A percentile compares a stretch with the other conserved stretches of the same genome.
These are phyloP conservation scores for Leccinum griseonigrum DNA, from an alignment of 1,284 basidiomycete genomes.

Conservation along the genomic window DNA sequence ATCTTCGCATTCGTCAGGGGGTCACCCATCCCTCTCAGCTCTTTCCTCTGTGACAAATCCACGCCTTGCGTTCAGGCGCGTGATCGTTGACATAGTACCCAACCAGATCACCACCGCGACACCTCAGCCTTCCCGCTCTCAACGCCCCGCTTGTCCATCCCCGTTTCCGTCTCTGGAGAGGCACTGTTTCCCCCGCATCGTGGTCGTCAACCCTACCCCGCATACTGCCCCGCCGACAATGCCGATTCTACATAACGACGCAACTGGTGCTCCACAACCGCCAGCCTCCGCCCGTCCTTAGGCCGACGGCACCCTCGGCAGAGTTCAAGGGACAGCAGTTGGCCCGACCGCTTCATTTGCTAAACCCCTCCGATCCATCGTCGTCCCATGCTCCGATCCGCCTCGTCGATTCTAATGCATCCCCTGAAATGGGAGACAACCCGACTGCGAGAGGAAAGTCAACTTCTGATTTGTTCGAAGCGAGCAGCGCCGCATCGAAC, in stretches of 20 bases:
- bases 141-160: constrained; percentile 24
- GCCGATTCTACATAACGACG: constrained; percentile 33
- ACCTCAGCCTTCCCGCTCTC: constrained; percentile 1
- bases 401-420: constrained; percentile 41
- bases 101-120: constrained; percentile 19
- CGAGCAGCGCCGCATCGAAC: constrained; percentile 40
- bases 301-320: constrained; percentile 2
- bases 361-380: constrained; percentile 1
- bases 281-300: constrained; percentile 20
- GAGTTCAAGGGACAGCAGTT: neutral
- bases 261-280: constrained; percentile 18
- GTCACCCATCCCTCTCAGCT: constrained; percentile 20
- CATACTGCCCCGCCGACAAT: constrained; percentile 58
- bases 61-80: constrained; percentile 43
- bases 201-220: constrained; percentile 55
- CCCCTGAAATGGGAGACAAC: constrained; percentile 32
- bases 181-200: constrained; percentile 44
- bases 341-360: constrained; percentile 1
- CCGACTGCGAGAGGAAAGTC: constrained; percentile 32
- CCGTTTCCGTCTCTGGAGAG: constrained; percentile 16
- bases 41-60: constrained; percentile 31
- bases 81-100: constrained; percentile 57
- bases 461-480: constrained; percentile 31
- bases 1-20: constrained; percentile 18
- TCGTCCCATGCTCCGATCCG: constrained; percentile 10